A percentile compares a stretch with the other conserved stretches of the same genome.
Conservation (phyloP, 1,284 basidiomycete species). For the Rhodotorula mucilaginosa region DNA sequence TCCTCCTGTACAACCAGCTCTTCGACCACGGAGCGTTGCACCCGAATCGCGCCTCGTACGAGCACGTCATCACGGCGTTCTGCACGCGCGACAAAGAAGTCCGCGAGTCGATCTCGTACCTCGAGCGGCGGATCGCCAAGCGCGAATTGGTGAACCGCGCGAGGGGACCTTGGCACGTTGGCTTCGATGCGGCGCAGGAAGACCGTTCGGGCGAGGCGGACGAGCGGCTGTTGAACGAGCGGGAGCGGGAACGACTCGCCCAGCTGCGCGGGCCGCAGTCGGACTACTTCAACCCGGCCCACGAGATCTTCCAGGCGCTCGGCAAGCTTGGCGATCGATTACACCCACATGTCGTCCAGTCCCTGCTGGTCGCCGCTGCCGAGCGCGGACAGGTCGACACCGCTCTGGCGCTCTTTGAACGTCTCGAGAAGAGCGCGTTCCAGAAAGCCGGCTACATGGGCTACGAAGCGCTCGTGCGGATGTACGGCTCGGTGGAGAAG, state of each 20-base stretch:
- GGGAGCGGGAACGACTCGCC: slow-evolving; percentile 31
- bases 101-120: slow-evolving; percentile 53
- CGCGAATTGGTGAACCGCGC: slow-evolving; percentile 20
- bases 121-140: slow-evolving; percentile 53
- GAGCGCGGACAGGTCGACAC: slow-evolving; percentile 60
- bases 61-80: slow-evolving; percentile 66
- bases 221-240: slow-evolving; percentile 4
- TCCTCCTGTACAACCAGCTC: slow-evolving; percentile 75
- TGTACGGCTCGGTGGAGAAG: slow-evolving; percentile 57
- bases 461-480: slow-evolving; percentile 63
- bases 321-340: slow-evolving; percentile 48
- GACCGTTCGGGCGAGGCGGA: slow-evolving; percentile 15
- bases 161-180: slow-evolving; percentile 34
- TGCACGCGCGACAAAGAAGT: slow-evolving; percentile 72
- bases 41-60: slow-evolving; percentile 69
- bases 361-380: slow-evolving; percentile 66
- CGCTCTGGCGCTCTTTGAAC: slow-evolving; percentile 67
- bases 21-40: slow-evolving; percentile 60
- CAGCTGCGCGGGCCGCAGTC: slow-evolving; percentile 56
- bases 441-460: slow-evolving; percentile 53
- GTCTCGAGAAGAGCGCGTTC: slow-evolving; percentile 59
- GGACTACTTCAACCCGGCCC: slow-evolving; percentile 67
- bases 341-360: slow-evolving; percentile 50
- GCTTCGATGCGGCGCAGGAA: neutral
- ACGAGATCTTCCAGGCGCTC: slow-evolving; percentile 69